Evolutionary conservation across 2,329 filamentous ascomycete species (phyloP).

Genomic region (Aspergillus pseudonomiae): DNA sequence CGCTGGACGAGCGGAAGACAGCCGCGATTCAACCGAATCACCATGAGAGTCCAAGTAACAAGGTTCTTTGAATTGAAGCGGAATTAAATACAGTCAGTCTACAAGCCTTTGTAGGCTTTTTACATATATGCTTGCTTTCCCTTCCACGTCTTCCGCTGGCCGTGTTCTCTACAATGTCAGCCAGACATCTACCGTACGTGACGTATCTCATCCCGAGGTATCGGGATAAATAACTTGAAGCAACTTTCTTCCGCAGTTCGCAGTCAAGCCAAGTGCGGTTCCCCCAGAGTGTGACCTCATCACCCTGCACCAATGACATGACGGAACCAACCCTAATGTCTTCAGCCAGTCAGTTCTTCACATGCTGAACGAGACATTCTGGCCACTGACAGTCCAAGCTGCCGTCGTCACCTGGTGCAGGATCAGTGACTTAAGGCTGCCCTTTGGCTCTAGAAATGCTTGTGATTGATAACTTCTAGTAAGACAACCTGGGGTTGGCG

Average conservation of each 20-base stretch:
- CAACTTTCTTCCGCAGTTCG: not conserved
- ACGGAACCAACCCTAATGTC: constrained; percentile 7
- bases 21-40: constrained; percentile 2
- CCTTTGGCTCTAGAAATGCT: not conserved
- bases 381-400: not conserved
- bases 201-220: constrained; percentile 1
- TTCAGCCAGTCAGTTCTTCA: constrained; percentile 12
- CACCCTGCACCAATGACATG: constrained; percentile 13
- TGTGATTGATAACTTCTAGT: not conserved
- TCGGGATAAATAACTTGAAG: not conserved
- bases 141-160: not conserved
- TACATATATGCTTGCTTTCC: not conserved
- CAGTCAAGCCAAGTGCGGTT: constrained; percentile 4
- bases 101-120: not conserved
- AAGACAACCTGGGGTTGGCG: not conserved
- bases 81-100: not conserved
- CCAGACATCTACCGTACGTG: not conserved
- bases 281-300: constrained; percentile 14
- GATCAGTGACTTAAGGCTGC: not conserved
- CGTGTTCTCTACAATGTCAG: not conserved
- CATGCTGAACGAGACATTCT: constrained; percentile 12
- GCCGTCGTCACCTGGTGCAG: not conserved
- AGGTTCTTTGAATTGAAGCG: not conserved
- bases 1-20: constrained; percentile 42
- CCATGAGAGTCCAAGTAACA: constrained; percentile 6